Base-by-base conservation (phyloP, 345 rosid species). In the Citrus cavaleriei region DNA sequence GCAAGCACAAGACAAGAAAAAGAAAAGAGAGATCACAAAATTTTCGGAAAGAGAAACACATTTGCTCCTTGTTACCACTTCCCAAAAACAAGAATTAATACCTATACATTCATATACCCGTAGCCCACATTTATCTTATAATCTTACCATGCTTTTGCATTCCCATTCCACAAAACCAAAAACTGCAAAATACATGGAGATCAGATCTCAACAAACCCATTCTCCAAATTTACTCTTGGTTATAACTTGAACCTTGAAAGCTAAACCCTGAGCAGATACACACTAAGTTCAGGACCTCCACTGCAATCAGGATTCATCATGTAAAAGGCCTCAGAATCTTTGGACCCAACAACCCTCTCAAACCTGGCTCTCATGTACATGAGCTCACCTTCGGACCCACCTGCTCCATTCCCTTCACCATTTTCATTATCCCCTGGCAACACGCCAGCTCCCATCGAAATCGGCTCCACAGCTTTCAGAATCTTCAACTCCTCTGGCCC, bases 321-420 rank as follows among this genome's bases (percentile, higher is more conserved):
- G 83, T 95, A 92, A 77, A 93, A 95, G 7, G 99, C 97, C 72
- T 95, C 98, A 4, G 98, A 95, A 76, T 95, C 95, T 81, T 84
- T 91, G 6, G 98, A 93, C 28, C 99, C 99, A 0, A 89, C 90
- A 60, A 95, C 99, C 83, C 99, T 82, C 86, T 95, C 98, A 66
- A 93, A 93, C 82, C 93, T 84, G 60, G 99, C 96, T 88, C 99
- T 90, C 97, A 96, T 91, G 77, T 93, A 92, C 98, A 93, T 96
- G 81, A 93, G 85, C 87, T 93, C 99, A 6, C 98, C 99, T 28
- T 85, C 93, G 72, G 89, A 79, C 87, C 89, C 87, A 24, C 19
- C 74, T 18, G 22, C 58, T 64, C 74, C 86, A 37, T 70, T 59
- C 72, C 74, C 87, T 35, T 73, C 72, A 70, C 83, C 88, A 25